phyloP scores from a whole-genome alignment of 345 rosid genomes.

The Eucalyptus sp. region DNA sequence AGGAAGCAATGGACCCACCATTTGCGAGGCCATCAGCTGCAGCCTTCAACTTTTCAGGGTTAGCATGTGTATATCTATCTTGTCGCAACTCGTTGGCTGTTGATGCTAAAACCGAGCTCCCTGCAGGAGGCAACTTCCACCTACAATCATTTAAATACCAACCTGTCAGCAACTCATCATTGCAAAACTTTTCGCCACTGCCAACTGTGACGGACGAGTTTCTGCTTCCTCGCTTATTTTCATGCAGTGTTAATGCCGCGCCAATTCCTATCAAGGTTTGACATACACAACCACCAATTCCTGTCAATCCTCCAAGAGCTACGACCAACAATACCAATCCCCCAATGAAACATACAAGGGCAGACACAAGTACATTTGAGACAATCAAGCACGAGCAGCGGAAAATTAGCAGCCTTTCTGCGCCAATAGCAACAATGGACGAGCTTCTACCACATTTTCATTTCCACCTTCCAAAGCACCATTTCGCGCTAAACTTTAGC shows the following conservation, averaged over 20 bases:
- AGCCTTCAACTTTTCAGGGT: constrained; percentile 74
- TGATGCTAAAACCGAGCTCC: constrained; percentile 38
- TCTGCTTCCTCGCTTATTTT: not conserved
- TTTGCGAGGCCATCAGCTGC: constrained; percentile 79
- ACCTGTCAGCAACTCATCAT: not conserved
- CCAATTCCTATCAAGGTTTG: not conserved
- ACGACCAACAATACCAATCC: not conserved
- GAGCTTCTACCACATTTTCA: not conserved
- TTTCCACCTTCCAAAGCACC: not conserved
- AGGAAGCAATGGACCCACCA: constrained; percentile 10
- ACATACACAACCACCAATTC: not conserved
- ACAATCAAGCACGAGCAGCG: not conserved
- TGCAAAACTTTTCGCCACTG: not conserved
- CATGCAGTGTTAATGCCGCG: not conserved
- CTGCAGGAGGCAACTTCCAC: constrained; percentile 59
- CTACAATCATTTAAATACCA: constrained; percentile 12
- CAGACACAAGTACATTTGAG: not conserved
- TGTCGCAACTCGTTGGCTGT: constrained; percentile 72
- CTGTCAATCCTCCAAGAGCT: not conserved
- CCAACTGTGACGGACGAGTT: not conserved
- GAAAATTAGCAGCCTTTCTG: not conserved
- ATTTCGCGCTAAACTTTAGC: not conserved
- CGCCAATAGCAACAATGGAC: not conserved
- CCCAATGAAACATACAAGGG: not conserved
- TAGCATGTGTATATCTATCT: constrained; percentile 39